Conservation (phyloP, 1,139 yeast species). For the Taphrina flavorubra region DNA sequence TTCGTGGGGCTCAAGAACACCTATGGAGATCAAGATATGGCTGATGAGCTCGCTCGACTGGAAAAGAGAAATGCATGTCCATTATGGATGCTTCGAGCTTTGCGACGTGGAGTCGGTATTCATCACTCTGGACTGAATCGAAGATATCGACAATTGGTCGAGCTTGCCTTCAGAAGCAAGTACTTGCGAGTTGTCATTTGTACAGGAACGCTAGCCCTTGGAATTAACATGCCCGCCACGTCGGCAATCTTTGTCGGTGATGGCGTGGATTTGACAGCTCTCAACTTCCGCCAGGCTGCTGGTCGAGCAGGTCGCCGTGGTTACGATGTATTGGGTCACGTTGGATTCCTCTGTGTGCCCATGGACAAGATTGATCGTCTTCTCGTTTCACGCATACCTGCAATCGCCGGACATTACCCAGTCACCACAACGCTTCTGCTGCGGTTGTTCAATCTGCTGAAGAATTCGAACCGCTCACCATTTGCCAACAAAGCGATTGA, state of each 20-base stretch:
- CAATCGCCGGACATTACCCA: constrained; percentile 42
- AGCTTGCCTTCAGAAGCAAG: constrained; percentile 42
- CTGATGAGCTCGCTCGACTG: constrained; percentile 40
- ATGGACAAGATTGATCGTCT: constrained; percentile 42
- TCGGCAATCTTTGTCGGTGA: constrained; percentile 43
- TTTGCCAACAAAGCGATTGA: constrained; percentile 40
- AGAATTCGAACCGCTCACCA: constrained; percentile 36
- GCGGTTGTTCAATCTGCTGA: constrained; percentile 36
- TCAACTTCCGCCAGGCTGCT: constrained; percentile 43
- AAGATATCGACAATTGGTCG: constrained; percentile 42
- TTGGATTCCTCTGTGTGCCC: constrained; percentile 43
- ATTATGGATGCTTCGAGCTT: constrained; percentile 38
- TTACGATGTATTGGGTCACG: constrained; percentile 42
- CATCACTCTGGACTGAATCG: constrained; percentile 43
- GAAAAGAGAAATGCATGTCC: constrained; percentile 39
- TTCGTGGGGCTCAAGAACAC: constrained; percentile 42
- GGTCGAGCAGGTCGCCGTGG: constrained; percentile 44
- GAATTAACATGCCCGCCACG: constrained; percentile 43
- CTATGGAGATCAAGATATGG: constrained; percentile 42
- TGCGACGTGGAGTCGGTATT: constrained; percentile 42
- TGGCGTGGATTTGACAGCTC: constrained; percentile 39
- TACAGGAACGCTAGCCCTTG: constrained; percentile 42
- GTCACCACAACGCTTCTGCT: constrained; percentile 40
- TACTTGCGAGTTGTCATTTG: constrained; percentile 41
- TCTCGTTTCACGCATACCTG: constrained; percentile 40